Base-by-base conservation (phyloP, 192 early-diverging fungal species). In the Coemansia sp. region DNA sequence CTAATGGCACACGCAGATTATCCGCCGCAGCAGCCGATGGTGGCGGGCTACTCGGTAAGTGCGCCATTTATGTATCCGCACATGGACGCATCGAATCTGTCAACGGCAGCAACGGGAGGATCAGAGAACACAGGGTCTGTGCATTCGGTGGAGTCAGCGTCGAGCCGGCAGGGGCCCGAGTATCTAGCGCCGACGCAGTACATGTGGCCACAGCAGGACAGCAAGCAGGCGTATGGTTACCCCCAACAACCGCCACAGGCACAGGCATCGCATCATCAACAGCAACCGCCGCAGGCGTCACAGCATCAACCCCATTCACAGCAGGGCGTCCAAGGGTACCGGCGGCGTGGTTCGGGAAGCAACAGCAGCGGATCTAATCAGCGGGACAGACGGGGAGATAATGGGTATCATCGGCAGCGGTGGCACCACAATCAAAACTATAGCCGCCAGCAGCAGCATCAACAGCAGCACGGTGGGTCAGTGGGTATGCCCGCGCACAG, bases 91-190 rank as follows among this genome's bases (percentile, higher is more conserved):
- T 69, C 71, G 10, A 70, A 60, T 25, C 12, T 73, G 14, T 79
- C 76, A 5, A 73, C 70, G 5, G 76, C 71, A 10, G 76, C 76
- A 15, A 79, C 71, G 1, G 76, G 76, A 7, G 76, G 70, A 1
- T 70, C 76, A 15, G 70, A 79, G 39, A 69, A 79, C 71, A 79
- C 63, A 61, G 76, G 72, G 9, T 79, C 76, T n/a, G 67, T 70
- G 19, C 52, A 73, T 38, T 79, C 76, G 32, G 25, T 60, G 2
- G 76, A 79, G 15, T 67, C 76, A 9, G n/a, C 58, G 21, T 69
- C 70, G 9, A 79, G 69, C 64, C 62, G 69, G 5, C 48, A 21
- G 1, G 38, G 15, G 3, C 32, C 47, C 2, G 67, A 68, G 53
- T 68, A 74, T 29, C 53, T 38, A 11, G 62, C 47, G 22, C 12